phyloP scores from a whole-genome alignment of 139 green algal genomes.

The Trebouxia sp. region DNA sequence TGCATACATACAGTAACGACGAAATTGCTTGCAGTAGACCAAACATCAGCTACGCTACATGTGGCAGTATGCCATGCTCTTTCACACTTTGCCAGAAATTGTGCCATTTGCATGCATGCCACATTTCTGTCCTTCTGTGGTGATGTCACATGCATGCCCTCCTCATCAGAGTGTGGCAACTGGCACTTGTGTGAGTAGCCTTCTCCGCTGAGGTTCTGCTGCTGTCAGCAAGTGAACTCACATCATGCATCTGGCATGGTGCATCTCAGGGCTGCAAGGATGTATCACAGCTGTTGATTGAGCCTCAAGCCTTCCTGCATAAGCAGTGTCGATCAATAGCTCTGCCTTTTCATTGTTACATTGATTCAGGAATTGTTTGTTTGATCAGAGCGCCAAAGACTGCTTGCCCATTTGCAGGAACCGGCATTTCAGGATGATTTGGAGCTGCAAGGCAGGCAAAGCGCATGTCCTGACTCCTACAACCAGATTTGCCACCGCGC shows the following conservation, averaged over 20 bases:
- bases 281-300: neutral
- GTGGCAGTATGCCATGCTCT: neutral
- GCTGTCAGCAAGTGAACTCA: neutral
- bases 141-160: too few relatives aligned
- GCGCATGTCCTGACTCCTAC: conserved; percentile 55
- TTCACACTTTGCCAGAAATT: neutral
- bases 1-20: neutral
- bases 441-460: conserved; percentile 78
- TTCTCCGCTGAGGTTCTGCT: too few relatives aligned
- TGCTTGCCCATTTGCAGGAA: conserved; percentile 39
- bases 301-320: neutral
- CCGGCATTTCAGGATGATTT: conserved; percentile 76
- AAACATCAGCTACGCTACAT: neutral
- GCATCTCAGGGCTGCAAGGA: neutral
- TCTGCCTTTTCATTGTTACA: neutral
- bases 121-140: too few relatives aligned
- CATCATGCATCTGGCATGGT: neutral
- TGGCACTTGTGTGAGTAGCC: too few relatives aligned
- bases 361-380: neutral
- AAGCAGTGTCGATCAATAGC: neutral
- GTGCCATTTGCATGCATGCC: neutral
- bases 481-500: conserved; percentile 45
- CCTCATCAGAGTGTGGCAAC: too few relatives aligned
- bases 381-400: neutral
- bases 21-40: neutral